phyloP scores from a whole-genome alignment of 192 early-diverging fungal species.

The Anaeromyces robustus region DNA sequence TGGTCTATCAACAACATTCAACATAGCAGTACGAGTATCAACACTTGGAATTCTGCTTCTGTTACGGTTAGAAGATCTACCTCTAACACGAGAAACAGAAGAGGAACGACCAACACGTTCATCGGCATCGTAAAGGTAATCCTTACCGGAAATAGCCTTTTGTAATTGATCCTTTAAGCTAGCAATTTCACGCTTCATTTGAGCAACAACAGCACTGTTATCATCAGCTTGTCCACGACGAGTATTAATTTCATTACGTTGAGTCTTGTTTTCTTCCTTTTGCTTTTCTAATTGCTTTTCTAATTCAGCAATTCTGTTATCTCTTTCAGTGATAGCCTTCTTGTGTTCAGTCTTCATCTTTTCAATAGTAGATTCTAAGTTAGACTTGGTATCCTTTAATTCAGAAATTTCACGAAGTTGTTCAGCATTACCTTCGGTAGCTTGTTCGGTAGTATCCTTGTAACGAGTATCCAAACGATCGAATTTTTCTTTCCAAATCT shows the following conservation, averaged over 20 bases:
- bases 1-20: neutral
- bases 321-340: neutral
- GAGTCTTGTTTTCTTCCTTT: neutral
- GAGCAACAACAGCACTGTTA: neutral
- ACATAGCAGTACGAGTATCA: neutral
- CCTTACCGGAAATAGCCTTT: neutral
- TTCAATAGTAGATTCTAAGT: neutral
- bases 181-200: neutral
- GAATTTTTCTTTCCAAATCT: constrained; percentile 54
- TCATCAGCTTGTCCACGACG: neutral
- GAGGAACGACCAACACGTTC: neutral
- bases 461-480: constrained; percentile 37
- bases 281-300: neutral
- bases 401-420: neutral
- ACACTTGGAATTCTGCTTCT: neutral
- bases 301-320: neutral
- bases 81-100: neutral
- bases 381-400: neutral
- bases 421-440: neutral
- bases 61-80: neutral
- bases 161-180: neutral
- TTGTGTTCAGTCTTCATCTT: neutral
- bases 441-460: neutral
- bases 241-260: neutral
- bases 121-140: neutral